Evolutionary conservation across 768 basidiomycete genomes (phyloP), one percentile per base, ranked within the genome.

Genomic region (Suillus bovinus): DNA sequence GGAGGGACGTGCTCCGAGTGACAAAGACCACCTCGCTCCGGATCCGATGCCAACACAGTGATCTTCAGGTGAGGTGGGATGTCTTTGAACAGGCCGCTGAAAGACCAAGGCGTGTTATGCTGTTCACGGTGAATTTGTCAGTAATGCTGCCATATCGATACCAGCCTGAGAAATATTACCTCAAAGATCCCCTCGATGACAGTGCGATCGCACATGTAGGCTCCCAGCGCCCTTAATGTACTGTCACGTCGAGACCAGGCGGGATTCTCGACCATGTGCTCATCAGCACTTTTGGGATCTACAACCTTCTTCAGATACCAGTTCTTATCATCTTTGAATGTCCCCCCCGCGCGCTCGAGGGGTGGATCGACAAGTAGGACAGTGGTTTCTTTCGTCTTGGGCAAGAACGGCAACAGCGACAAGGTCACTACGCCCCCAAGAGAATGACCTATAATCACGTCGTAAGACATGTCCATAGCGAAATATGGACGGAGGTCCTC

Each of bases 381-480:
- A 0, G 61, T 46, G n/a, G 53, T 57, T 16, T 44, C 44, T 46
- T 64, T 53, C 5, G 60, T 59, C 8, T 27, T n/a, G 31, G 63
- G 60, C 4, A 66, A 58, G 53, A 61, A 53, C 13, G 65, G 61
- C 46, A 69, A 60, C 61, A 69, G 65, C 27, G 65, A 55, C 57
- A 63, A 56, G 27, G 39, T 16, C 11, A 63, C 58, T 17, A 67
- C 20, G 34, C 49, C 61, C 16, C 68, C 68, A n/a, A 69, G 47
- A 11, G 68, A 69, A 52, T 67, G 68, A n/a, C 68, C 68, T 8
- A 69, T 63, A 61, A 67, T 63, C 60, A 69, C 38, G 29, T 69
- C 68, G 39, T 62, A 66, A 27, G 31, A 33, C 39, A 16, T 56
- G 27, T 20, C 58, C 27, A 29, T 29, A 33, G 47, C 47, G 17